phyloP scores from a whole-genome alignment of 352 stramenopile genomes.

The Achlya hypogyna region DNA sequence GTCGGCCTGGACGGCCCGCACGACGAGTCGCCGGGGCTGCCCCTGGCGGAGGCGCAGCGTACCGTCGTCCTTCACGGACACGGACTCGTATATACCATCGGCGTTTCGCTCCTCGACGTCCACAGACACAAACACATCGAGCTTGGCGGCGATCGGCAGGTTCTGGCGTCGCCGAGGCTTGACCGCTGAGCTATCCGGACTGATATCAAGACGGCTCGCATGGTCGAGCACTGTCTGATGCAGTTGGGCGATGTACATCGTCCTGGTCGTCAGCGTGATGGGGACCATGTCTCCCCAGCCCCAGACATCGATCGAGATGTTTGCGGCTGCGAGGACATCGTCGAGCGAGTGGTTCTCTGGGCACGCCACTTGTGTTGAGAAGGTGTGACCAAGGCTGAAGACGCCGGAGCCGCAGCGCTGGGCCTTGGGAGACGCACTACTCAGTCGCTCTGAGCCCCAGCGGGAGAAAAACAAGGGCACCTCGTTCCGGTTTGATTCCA shows the following conservation, averaged over 20 bases:
- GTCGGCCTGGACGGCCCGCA: conserved; percentile 64
- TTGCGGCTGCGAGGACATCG: neutral
- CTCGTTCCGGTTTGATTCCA: neutral
- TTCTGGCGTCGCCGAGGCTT: neutral
- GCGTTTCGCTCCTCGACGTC: conserved; percentile 61
- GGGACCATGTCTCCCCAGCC: conserved; percentile 2
- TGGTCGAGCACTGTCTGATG: neutral
- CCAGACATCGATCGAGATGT: conserved; percentile 6
- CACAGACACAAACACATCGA: conserved; percentile 60
- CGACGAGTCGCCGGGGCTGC: conserved; percentile 39
- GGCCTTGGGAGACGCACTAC: conserved; percentile 1
- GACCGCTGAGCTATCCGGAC: no score
- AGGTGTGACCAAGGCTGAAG: neutral
- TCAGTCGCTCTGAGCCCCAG: neutral
- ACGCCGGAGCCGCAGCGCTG: neutral
- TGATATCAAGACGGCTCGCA: no score
- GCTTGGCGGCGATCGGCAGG: conserved; percentile 3
- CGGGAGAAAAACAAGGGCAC: neutral
- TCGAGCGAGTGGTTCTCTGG: neutral
- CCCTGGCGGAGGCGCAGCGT: conserved; percentile 51
- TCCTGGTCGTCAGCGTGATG: neutral
- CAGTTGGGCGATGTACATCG: neutral
- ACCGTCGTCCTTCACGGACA: conserved; percentile 60
- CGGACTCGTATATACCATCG: conserved; percentile 54
- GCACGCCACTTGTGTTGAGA: neutral